A percentile compares a stretch with the other conserved stretches of the same genome.
phyloP scores from a whole-genome alignment of 1,139 yeast genomes.

The Arxiozyma heterogenica region DNA sequence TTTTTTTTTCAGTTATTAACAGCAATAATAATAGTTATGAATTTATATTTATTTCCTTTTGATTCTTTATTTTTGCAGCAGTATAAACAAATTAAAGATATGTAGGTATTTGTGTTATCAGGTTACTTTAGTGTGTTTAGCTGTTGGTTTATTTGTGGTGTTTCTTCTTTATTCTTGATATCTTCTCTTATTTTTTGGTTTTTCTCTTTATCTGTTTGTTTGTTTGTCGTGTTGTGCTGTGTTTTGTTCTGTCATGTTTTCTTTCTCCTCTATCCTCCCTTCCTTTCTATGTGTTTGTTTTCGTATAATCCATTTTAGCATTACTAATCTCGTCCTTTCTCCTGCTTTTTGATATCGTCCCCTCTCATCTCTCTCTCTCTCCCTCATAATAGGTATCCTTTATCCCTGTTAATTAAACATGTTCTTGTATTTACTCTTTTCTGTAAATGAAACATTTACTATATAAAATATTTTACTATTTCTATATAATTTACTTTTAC shows the following conservation, averaged over 20 bases:
- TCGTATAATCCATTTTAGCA: too few species aligned
- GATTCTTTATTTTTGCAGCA: constrained; percentile 10
- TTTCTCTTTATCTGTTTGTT: too few species aligned
- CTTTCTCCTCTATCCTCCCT: not conserved
- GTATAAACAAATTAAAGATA: constrained; percentile 6
- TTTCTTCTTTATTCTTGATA: not conserved
- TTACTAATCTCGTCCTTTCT: too few species aligned
- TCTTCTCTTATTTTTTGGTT: not conserved
- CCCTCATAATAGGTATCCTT: not conserved
- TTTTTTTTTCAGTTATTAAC: too few species aligned
- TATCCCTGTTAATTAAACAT: too few species aligned
- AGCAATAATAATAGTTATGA: too few species aligned
- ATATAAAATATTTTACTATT: too few species aligned
- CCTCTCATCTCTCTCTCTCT: too few species aligned
- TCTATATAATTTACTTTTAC: not conserved
- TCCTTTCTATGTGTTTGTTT: not conserved
- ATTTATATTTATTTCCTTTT: too few species aligned
- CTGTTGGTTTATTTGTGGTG: not conserved
- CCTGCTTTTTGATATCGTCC: too few species aligned
- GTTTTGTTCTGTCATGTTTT: not conserved
- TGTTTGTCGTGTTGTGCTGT: too few species aligned
- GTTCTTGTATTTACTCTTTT: too few species aligned
- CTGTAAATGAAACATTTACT: not conserved
- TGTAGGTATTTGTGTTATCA: constrained; percentile 1
- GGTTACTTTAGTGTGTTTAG: not conserved